Evolutionary conservation across 306 rosid genomes (phyloP), one percentile per base, ranked within the genome.

Genomic region (Dalbergia cultrata): DNA sequence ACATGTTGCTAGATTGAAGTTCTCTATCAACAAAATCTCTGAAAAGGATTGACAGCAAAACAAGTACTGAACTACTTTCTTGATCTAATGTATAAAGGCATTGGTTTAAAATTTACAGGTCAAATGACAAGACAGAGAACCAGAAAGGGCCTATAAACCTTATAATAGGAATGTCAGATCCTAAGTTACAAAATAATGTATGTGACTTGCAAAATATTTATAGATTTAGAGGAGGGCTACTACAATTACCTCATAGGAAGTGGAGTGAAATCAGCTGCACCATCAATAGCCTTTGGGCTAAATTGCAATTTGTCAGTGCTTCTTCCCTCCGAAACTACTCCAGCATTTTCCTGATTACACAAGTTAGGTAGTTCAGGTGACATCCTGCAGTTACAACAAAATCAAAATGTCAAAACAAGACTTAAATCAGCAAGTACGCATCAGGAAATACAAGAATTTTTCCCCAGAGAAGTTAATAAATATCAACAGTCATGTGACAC

Each of bases 1-100:
- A 92, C 41, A 91, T 66, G 87, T 91, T 90, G 60, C 92, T 74
- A 85, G 90, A 75, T 66, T 87, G 97, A 82, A 82, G 52, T 83
- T 90, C 98, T 78, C 75, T 87, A 82, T 95, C 94, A 70, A 71
- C 90, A 73, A 84, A 87, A 79, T 87, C 90, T 86, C 97, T 95
- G 93, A 73, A 0, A 64, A 89, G 89, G 58, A 67, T 47, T 37
- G 71, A 84, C 44, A 78, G 70, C 31, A 26, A 26, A 26, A 26
- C 31, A 26, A 26, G 31, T 26, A 0, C 31, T 26, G 31, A 26
- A 26, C 31, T 26, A 2, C 31, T 26, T 57, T 45, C 61, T 39
- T 49, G 67, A 50, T 13, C 50, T 76, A 74, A 71, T 21, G 19
- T n/a, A 61, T 59, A 31, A 60, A 26, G 66, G 44, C 39, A 39